phyloP scores from a whole-genome alignment of 331 rosid genomes.

The Quercus lobata region DNA sequence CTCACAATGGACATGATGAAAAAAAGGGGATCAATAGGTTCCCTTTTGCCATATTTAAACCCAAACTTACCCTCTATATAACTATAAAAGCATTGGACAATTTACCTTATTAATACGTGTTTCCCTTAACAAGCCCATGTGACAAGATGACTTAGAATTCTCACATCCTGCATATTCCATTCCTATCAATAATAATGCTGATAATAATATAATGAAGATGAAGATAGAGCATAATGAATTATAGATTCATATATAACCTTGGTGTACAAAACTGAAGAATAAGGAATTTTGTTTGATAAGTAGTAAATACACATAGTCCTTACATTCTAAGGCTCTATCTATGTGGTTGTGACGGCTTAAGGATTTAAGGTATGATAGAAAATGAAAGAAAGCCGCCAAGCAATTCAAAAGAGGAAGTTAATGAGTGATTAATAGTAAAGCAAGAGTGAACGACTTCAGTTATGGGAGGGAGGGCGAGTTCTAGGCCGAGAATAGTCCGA shows the following conservation, averaged over 20 bases:
- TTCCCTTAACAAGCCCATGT: constrained; percentile 28
- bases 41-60: neutral
- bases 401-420: neutral
- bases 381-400: neutral
- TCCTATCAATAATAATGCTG: constrained; percentile 13
- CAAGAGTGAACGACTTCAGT: constrained; percentile 19
- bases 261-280: neutral
- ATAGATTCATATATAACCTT: too few species aligned
- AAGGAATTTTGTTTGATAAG: neutral
- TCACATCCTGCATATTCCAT: constrained; percentile 26
- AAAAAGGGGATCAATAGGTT: neutral
- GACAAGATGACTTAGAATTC: constrained; percentile 12
- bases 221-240: neutral
- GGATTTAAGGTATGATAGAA: neutral
- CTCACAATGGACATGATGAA: constrained; percentile 1
- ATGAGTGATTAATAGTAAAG: neutral
- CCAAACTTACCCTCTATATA: neutral
- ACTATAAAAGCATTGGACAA: neutral
- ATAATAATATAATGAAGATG: neutral
- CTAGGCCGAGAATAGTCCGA: constrained; percentile 60
- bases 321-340: neutral
- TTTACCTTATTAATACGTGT: constrained; percentile 21
- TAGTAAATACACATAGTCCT: neutral
- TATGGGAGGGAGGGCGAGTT: constrained; percentile 68
- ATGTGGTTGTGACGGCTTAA: neutral